Base-by-base conservation (phyloP, 1,284 basidiomycete genomes). In the Afroboletus lepidellus region DNA sequence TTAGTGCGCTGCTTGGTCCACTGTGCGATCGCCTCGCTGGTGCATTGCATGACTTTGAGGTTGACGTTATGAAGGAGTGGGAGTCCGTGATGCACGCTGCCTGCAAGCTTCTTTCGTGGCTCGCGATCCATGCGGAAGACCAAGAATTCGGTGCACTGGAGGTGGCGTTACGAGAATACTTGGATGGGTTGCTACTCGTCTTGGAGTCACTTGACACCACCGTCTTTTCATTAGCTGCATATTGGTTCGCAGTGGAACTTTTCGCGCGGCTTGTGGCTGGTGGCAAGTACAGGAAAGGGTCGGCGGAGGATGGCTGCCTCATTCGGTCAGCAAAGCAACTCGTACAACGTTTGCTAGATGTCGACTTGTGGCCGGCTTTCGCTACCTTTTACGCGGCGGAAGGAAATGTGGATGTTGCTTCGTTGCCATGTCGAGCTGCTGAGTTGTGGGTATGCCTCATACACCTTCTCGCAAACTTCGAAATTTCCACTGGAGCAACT, bases 361-460 rank as follows among this genome's bases (percentile, higher is more conserved):
- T 77, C 54, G 85, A 83, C 16, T 66, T 88, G 43, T 75, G 78
- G 27, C 63, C 74, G 1, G 73, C 79, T 0, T 74, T 87, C 51
- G 61, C 71, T 7, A 56, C 69, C 7, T 65, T 83, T 43, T 62
- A 69, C 46, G 57, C 70, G 32, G 61, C 72, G 42, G 69, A 72
- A 6, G 67, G 69, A 2, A 62, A 69, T 34, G 64, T 80, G 20
- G 69, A 72, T 37, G 57, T 64, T 48, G 57, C 67, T 43, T 58
- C 58, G 50, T 46, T 70, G 43, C 33, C 68, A 36, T 66, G 69
- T 44, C 72, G 72, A 23, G 72, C 78, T 0, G 78, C 84, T 1
- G 85, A 91, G 58, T 63, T 89, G 11, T 97, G 94, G 94, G 75
- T 94, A 34, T 81, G 80, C 38, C 61, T 92, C 16, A 76, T 92